These are phyloP conservation scores for Periconia sp. DNA, from an alignment of 2,329 filamentous ascomycete genomes.

Conservation along the genomic window DNA sequence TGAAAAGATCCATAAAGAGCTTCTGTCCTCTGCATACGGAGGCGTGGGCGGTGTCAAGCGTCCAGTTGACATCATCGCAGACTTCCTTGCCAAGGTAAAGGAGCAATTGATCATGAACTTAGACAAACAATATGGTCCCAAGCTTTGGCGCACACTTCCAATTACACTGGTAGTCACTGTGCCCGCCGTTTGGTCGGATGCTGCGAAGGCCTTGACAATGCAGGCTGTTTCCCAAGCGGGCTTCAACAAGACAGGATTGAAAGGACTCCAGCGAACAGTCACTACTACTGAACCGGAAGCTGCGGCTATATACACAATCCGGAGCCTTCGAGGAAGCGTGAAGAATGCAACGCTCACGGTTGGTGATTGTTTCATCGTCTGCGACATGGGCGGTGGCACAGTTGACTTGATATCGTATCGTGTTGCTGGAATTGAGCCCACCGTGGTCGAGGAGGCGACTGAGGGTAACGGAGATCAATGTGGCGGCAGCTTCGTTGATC, in stretches of 20 bases:
- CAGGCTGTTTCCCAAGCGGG: slow-evolving; percentile 25
- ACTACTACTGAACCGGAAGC: slow-evolving; percentile 29
- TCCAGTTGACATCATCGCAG: slow-evolving; percentile 36
- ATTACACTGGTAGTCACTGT: slow-evolving; percentile 31
- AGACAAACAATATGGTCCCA: slow-evolving; percentile 21
- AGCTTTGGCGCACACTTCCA: slow-evolving; percentile 21
- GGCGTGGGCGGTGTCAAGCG: slow-evolving; percentile 5
- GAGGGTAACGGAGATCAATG: slow-evolving; percentile 32
- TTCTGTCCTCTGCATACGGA: background rate
- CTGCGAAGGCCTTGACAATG: slow-evolving; percentile 24
- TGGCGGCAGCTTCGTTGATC: slow-evolving; percentile 35
- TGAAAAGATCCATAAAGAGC: slow-evolving; percentile 21
- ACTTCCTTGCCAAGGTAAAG: slow-evolving; percentile 32
- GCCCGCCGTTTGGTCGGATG: slow-evolving; percentile 34
- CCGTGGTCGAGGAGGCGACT: slow-evolving; percentile 25
- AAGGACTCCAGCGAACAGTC: slow-evolving; percentile 11
- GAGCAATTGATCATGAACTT: slow-evolving; percentile 28
- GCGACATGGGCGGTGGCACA: slow-evolving; percentile 39
- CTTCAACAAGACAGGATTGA: slow-evolving; percentile 20
- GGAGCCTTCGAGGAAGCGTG: slow-evolving; percentile 11
- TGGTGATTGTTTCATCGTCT: slow-evolving; percentile 31
- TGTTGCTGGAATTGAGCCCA: slow-evolving; percentile 15
- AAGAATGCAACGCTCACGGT: slow-evolving; percentile 19
- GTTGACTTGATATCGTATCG: slow-evolving; percentile 37
- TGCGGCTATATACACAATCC: slow-evolving; percentile 33